phyloP scores from a whole-genome alignment of 345 rosid genomes.

The Eucalyptus cloeziana region DNA sequence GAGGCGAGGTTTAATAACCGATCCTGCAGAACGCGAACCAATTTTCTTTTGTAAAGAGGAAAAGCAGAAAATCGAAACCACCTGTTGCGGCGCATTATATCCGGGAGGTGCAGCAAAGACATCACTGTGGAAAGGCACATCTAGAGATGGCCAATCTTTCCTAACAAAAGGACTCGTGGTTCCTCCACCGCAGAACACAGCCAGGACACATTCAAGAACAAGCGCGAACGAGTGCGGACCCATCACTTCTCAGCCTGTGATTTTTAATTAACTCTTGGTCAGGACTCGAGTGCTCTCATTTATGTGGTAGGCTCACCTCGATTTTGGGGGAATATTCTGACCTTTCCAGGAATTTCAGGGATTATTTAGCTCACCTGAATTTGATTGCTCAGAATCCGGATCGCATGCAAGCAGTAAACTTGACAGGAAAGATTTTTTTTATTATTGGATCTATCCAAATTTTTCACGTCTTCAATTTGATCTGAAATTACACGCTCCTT shows the following conservation, averaged over 20 bases:
- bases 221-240: background rate
- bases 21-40: background rate
- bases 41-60: background rate
- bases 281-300: background rate
- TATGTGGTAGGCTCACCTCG: background rate
- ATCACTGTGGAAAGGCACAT: constrained; percentile 22
- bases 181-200: background rate
- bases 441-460: background rate
- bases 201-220: background rate
- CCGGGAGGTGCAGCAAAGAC: constrained; percentile 28
- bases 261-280: background rate
- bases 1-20: background rate
- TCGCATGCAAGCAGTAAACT: background rate
- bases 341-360: background rate
- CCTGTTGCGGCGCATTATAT: constrained; percentile 30
- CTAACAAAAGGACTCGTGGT: constrained; percentile 22
- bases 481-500: background rate
- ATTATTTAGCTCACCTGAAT: background rate
- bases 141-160: constrained; percentile 10
- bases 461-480: background rate
- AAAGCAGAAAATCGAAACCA: background rate
- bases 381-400: background rate
- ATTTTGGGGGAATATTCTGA: background rate
- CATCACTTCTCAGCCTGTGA: background rate
- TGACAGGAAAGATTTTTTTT: background rate